Evolutionary conservation across 345 rosid genomes (phyloP), one percentile per base, ranked within the genome.

Genomic region (Corchorus capsularis): DNA sequence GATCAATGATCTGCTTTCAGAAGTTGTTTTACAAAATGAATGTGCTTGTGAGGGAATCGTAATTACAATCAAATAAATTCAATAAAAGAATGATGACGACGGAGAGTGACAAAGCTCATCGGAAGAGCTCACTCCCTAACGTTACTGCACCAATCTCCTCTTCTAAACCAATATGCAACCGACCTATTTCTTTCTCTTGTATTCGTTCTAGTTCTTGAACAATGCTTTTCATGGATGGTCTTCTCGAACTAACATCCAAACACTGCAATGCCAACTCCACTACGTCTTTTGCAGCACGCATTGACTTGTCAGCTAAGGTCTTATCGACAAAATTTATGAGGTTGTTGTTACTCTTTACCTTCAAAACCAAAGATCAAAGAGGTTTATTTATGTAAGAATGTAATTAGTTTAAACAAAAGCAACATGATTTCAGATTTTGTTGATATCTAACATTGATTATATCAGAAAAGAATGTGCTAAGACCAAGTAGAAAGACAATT

Each of bases 61-160:
- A 60, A 61, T 45, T 45, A 60, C 76, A 68, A 50, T 61, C 68
- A 71, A 43, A 69, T 69, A 76, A 61, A 80, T 72, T 59, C 47
- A 64, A 76, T 71, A 59, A 72, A 76, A 80, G 77, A 80, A 76
- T 39, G 79, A 65, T 37, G 13, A 47, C 2, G 9, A 37, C 16
- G 4, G 20, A 10, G 16, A 12, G 5, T n/a, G 41, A n/a, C n/a
- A 41, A 54, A 54, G 75, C 55, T 79, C 73, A 82, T 43, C 45
- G 72, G 75, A 84, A 84, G 71, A 84, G 84, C 78, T 84, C 86
- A 66, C 86, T 84, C 63, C 86, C 86, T 2, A 81, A 80, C 22
- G 69, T 73, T 5, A 84, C 86, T 1, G 55, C 82, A 27, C 63
- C 84, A 27, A 81, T 84, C 17, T 79, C 84, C 70, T 81, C 79